These are phyloP conservation scores for Phaeosphaeria sp. DNA, from an alignment of 2,329 filamentous ascomycete genomes.

Conservation along the genomic window DNA sequence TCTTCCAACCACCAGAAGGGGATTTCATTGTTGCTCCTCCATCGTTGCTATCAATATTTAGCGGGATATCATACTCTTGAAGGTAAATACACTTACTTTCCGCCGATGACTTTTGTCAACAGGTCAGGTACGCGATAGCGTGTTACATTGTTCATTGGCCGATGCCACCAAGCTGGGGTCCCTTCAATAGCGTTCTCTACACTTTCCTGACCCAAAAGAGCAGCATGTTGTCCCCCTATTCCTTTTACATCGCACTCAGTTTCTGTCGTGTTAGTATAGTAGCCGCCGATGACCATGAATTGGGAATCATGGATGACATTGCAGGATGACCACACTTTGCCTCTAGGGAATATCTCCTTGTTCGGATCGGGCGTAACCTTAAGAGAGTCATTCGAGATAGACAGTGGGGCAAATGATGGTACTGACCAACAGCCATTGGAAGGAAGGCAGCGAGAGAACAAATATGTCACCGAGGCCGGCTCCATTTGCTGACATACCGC, in stretches of 20 bases:
- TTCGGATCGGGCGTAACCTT: slow-evolving; percentile 44
- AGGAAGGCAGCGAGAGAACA: slow-evolving; percentile 65
- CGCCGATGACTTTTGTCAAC: slow-evolving; percentile 55
- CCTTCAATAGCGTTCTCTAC: slow-evolving; percentile 24
- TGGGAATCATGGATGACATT: slow-evolving; percentile 63
- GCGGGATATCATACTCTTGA: not conserved
- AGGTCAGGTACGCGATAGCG: slow-evolving; percentile 53
- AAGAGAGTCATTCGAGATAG: not conserved
- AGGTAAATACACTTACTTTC: slow-evolving; percentile 15
- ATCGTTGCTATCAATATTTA: slow-evolving; percentile 29
- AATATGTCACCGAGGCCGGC: slow-evolving; percentile 67
- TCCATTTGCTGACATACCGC: slow-evolving; percentile 58
- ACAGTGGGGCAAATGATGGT: not conserved
- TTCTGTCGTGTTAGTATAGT: slow-evolving; percentile 53
- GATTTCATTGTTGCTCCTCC: slow-evolving; percentile 61
- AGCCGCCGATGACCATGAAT: slow-evolving; percentile 67
- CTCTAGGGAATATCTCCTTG: slow-evolving; percentile 36
- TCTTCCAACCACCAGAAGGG: slow-evolving; percentile 57
- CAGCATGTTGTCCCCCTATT: slow-evolving; percentile 61
- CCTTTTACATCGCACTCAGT: slow-evolving; percentile 59
- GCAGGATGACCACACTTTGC: slow-evolving; percentile 58
- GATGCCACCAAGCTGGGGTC: slow-evolving; percentile 20
- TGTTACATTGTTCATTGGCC: slow-evolving; percentile 15
- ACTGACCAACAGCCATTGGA: slow-evolving; percentile 62
- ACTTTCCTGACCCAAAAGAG: slow-evolving; percentile 58